Evolutionary conservation across 148 eudicot genomes (phyloP), one percentile per base, ranked within the genome.

Genomic region (Spergularia bocconei): DNA sequence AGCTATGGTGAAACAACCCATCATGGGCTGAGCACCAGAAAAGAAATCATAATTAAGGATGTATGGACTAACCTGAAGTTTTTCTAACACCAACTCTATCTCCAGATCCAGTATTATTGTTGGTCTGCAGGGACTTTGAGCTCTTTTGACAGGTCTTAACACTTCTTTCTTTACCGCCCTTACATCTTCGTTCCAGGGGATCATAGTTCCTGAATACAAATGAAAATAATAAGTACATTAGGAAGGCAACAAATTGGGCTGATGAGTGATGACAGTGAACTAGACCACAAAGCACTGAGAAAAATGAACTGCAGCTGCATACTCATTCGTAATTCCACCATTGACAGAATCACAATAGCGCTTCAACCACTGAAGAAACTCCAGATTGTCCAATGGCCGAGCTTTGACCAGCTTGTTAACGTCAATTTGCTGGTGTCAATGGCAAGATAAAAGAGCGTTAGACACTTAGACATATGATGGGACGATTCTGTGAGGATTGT

Each of bases 331-430:
- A 55, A 94, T 82, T 75, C 96, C 98, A 69, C 93, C 93, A 66
- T 86, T 91, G 80, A 91, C 77, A 39, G 97, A 91, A 84, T 94
- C 93, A 70, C 97, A 94, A 72, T 91, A 92, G 79, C 93, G 97
- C 71, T 94, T 94, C 72, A 94, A 80, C 98, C 98, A 94, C 78
- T 94, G 98, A 71, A 94, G 83, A 84, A 94, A 89, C 85, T 94
- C 98, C 87, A 94, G 83, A 78, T 94, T 94, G 83, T 94, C 98
- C 88, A 94, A 77, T 54, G 98, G 91, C 63, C 97, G 87, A 66
- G 90, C 93, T 80, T 94, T 94, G 60, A 94, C 86, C 55, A 94
- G 87, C 76, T 75, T 91, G 85, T 86, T 90, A 33, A 94, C 96
- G 76, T 94, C 97, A 80, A 94, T 82, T 83, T 94, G 93, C 98